Evolutionary conservation across 352 stramenopile genomes (phyloP).

Genomic region (Phytophthora cryptogea): DNA sequence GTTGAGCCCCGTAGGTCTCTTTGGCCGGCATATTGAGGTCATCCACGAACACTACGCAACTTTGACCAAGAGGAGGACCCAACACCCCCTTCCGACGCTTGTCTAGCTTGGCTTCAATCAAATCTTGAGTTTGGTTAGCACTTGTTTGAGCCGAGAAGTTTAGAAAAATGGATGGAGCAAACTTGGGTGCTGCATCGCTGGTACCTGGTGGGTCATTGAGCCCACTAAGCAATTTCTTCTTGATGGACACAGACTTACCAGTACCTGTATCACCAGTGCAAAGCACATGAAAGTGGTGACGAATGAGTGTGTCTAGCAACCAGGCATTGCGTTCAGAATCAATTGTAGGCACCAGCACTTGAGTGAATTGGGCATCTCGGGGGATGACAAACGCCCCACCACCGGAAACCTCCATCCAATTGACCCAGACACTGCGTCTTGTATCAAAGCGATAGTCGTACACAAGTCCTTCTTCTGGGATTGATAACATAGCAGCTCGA

Average conservation of each 20-base stretch:
- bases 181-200: conserved; percentile 35
- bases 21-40: conserved; percentile 96
- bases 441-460: conserved; percentile 93
- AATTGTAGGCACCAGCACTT: conserved; percentile 93
- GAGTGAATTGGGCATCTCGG: conserved; percentile 78
- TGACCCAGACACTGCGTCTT: conserved; percentile 82
- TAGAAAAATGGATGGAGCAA: conserved; percentile 87
- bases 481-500: conserved; percentile 37
- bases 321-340: conserved; percentile 93
- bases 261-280: conserved; percentile 93
- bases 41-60: conserved; percentile 93
- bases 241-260: conserved; percentile 94
- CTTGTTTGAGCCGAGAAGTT: conserved; percentile 94
- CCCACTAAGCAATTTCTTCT: conserved; percentile 91
- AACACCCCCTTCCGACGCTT: conserved; percentile 94
- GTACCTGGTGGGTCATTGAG: conserved; percentile 52
- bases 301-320: conserved; percentile 89
- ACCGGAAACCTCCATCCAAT: conserved; percentile 66
- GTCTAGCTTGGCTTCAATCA: conserved; percentile 94
- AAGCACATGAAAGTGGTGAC: conserved; percentile 90
- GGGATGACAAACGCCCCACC: conserved; percentile 61
- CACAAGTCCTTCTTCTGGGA: conserved; percentile 75
- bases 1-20: conserved; percentile 93
- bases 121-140: conserved; percentile 94
- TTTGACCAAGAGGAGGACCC: conserved; percentile 89